A percentile compares a stretch with the other conserved stretches of the same genome.
Evolutionary conservation across 202 grass and related monocot genomes (phyloP).

Genomic region (Panicum hallii): DNA sequence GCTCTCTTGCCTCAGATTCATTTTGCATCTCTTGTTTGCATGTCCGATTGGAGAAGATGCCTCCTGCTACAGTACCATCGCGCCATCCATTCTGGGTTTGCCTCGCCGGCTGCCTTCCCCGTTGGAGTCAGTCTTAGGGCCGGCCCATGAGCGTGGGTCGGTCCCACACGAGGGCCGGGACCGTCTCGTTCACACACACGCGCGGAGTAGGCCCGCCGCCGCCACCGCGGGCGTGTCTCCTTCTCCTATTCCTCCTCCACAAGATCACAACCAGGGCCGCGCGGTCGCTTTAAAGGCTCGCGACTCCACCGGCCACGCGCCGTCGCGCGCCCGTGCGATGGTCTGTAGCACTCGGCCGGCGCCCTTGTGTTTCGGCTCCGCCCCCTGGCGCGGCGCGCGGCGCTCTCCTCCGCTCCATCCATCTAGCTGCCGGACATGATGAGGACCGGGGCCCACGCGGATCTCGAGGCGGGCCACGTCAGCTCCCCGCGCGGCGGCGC

Average conservation of each 20-base stretch:
- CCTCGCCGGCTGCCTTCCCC: too few species aligned
- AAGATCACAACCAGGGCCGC: too few species aligned
- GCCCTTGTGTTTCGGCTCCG: not conserved
- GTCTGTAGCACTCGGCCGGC: not conserved
- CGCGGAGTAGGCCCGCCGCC: too few species aligned
- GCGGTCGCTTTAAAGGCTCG: not conserved
- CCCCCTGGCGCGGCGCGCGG: not conserved
- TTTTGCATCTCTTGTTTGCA: too few species aligned
- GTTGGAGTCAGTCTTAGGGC: too few species aligned
- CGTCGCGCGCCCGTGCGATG: not conserved
- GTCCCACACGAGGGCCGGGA: not conserved
- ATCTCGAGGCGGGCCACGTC: conserved; percentile 20
- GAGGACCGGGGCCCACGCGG: not conserved
- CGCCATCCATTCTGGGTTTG: too few species aligned
- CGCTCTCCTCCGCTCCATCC: not conserved
- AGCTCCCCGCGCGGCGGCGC: not conserved
- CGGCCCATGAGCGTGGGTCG: not conserved
- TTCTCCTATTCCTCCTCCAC: too few species aligned
- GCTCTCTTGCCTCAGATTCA: too few species aligned
- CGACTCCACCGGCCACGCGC: not conserved
- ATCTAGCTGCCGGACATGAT: not conserved
- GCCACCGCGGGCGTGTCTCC: too few species aligned
- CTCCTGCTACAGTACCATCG: too few species aligned
- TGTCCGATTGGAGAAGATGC: too few species aligned
- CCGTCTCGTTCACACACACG: too few species aligned